phyloP scores from a whole-genome alignment of 169 alveolate genomes.

The Plasmodium malariae region DNA sequence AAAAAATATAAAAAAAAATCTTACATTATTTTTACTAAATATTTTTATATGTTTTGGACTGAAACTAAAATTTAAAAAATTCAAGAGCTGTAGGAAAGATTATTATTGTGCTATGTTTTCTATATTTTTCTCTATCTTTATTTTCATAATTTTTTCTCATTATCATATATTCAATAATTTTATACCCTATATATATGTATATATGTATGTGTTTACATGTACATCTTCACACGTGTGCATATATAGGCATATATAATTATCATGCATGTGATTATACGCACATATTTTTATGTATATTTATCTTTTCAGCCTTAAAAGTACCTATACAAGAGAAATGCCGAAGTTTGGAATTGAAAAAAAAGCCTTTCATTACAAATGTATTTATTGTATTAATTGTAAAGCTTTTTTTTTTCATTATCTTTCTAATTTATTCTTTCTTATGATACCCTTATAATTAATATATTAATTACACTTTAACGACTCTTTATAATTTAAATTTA shows the following conservation, averaged over 20 bases:
- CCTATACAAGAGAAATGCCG: too few species aligned
- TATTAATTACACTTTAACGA: not conserved
- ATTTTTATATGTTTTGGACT: not conserved
- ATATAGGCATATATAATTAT: not conserved
- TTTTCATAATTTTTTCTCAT: not conserved
- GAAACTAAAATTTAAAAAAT: not conserved
- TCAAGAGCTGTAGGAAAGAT: not conserved
- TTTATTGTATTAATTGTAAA: too few species aligned
- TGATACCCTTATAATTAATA: not conserved
- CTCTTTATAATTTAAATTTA: too few species aligned
- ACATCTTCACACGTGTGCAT: conserved; percentile 6
- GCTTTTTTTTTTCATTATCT: not conserved
- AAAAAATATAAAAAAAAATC: too few species aligned
- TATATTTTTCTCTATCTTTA: not conserved
- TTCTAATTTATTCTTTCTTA: not conserved
- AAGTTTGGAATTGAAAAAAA: too few species aligned
- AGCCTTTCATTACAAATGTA: too few species aligned
- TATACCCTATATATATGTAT: conserved; percentile 4
- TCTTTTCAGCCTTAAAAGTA: too few species aligned
- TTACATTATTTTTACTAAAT: not conserved
- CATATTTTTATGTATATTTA: not conserved
- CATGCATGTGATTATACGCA: not conserved
- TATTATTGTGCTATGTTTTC: too few species aligned
- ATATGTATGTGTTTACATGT: not conserved
- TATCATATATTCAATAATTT: not conserved